Conservation (phyloP, 495 filamentous ascomycete species). For the Xylaria acuta region DNA sequence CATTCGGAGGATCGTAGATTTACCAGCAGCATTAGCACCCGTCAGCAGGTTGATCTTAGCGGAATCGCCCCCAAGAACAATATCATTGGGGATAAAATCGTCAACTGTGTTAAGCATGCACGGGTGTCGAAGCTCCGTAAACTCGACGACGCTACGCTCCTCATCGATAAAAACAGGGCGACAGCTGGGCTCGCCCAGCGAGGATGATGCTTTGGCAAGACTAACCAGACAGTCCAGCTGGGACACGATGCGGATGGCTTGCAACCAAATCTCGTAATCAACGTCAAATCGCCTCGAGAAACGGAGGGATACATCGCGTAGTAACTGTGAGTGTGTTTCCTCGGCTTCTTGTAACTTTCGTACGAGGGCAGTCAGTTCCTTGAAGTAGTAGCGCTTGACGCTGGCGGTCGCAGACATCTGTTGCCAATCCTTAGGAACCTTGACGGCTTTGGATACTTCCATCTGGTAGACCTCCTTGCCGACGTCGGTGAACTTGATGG, state of each 20-base stretch:
- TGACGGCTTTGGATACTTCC: slow-evolving; percentile 85
- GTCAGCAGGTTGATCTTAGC: slow-evolving; percentile 92
- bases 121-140: slow-evolving; percentile 90
- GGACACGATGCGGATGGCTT: slow-evolving; percentile 82
- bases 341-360: slow-evolving; percentile 89
- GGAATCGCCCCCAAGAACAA: slow-evolving; percentile 79
- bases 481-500: slow-evolving; percentile 84
- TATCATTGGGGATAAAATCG: slow-evolving; percentile 97
- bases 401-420: slow-evolving; percentile 94
- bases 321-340: slow-evolving; percentile 91
- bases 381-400: slow-evolving; percentile 94
- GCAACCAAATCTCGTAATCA: slow-evolving; percentile 86
- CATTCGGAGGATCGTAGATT: slow-evolving; percentile 98
- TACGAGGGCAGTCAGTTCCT: slow-evolving; percentile 79
- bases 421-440: slow-evolving; percentile 87
- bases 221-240: slow-evolving; percentile 96
- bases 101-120: slow-evolving; percentile 87
- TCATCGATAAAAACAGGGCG: slow-evolving; percentile 84
- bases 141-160: slow-evolving; percentile 84
- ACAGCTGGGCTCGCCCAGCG: slow-evolving; percentile 86
- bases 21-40: slow-evolving; percentile 96
- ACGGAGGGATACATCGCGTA: slow-evolving; percentile 81
- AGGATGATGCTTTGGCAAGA: slow-evolving; percentile 83
- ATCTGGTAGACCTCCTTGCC: slow-evolving; percentile 98
- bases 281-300: slow-evolving; percentile 90